Percentiles rank a stretch among this genome's conserved stretches.
Evolutionary conservation across 257 asterid species (phyloP).

Genomic region (Fraxinus pennsylvanica): DNA sequence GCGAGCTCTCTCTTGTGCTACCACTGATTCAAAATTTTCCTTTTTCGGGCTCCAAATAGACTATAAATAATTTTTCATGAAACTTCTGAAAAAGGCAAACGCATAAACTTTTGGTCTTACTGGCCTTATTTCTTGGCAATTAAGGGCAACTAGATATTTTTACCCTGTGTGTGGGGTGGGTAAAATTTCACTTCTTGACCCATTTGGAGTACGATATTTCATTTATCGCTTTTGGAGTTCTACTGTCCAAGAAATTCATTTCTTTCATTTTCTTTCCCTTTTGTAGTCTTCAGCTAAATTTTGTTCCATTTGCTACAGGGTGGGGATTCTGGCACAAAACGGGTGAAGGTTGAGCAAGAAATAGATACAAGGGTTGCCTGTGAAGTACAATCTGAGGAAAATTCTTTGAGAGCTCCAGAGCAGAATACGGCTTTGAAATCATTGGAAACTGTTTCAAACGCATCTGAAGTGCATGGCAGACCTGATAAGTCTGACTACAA

Average conservation of each 20-base stretch:
- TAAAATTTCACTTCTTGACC: not conserved
- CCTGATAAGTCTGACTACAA: slow-evolving; percentile 44
- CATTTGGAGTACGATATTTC: not conserved
- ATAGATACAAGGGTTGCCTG: slow-evolving; percentile 30
- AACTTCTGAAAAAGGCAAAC: not conserved
- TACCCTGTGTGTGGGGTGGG: not conserved
- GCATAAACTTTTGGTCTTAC: not conserved
- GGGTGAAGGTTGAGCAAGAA: slow-evolving; percentile 59
- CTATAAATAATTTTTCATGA: not conserved
- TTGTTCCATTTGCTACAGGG: slow-evolving; percentile 38
- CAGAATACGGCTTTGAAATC: slow-evolving; percentile 28
- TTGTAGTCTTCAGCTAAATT: slow-evolving; percentile 11
- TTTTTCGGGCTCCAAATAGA: not conserved
- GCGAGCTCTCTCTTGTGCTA: not conserved
- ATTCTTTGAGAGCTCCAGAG: slow-evolving; percentile 21
- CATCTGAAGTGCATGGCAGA: slow-evolving; percentile 31
- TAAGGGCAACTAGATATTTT: not conserved
- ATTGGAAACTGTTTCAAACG: slow-evolving; percentile 29
- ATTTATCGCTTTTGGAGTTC: not conserved
- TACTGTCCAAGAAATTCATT: not conserved
- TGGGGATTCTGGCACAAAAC: slow-evolving; percentile 56
- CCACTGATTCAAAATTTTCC: not conserved
- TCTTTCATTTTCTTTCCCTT: not conserved
- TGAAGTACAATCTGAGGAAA: slow-evolving; percentile 34
- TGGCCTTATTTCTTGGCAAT: not conserved